These are phyloP conservation scores for Viola pubescens DNA, from an alignment of 441 rosid species.

Conservation along the genomic window DNA sequence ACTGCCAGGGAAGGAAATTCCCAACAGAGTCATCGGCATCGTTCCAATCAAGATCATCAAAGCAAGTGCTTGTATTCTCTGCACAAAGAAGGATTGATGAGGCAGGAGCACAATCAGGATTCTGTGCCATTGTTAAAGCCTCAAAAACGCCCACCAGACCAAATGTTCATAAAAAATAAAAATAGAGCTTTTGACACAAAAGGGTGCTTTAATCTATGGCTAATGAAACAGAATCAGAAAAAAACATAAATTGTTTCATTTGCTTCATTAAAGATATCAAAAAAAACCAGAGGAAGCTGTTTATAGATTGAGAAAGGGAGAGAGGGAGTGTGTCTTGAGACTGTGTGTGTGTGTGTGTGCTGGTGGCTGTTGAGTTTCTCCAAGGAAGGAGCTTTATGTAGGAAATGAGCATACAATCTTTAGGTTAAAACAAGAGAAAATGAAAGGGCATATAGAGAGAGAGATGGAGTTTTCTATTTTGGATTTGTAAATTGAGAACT, in stretches of 20 bases:
- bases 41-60: constrained; percentile 30
- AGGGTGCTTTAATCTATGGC: too few species aligned
- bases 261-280: too few species aligned
- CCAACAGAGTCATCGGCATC: constrained; percentile 25
- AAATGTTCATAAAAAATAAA: too few species aligned
- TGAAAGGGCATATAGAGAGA: not conserved
- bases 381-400: constrained; percentile 30
- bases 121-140: constrained; percentile 36
- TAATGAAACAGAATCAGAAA: too few species aligned
- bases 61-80: constrained; percentile 34
- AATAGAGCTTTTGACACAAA: too few species aligned
- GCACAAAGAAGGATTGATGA: constrained; percentile 40
- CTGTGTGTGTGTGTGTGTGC: not conserved
- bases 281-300: too few species aligned
- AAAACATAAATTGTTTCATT: too few species aligned
- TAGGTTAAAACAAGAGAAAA: constrained; percentile 27
- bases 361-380: constrained; percentile 12
- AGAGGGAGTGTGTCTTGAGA: constrained; percentile 3
- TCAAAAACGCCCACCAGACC: not conserved
- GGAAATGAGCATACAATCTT: constrained; percentile 12
- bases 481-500: not conserved
- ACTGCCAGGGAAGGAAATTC: constrained; percentile 15
- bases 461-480: too few species aligned
- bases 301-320: constrained; percentile 6
- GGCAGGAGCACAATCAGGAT: constrained; percentile 28